These are phyloP conservation scores for Juglanconis juglandina DNA, from an alignment of 2,329 filamentous ascomycete species.

Conservation along the genomic window DNA sequence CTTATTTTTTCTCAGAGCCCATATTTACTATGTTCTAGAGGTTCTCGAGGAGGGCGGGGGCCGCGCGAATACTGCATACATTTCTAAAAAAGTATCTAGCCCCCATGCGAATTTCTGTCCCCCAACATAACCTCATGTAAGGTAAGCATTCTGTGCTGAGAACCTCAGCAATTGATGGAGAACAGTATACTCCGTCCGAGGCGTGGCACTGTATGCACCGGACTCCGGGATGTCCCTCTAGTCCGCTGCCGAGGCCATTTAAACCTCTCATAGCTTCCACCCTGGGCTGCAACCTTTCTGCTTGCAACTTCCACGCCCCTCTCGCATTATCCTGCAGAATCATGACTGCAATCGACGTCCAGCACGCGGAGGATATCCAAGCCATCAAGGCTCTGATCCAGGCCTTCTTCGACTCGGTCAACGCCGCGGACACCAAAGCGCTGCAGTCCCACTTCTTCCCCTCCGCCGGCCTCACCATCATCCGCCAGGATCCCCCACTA, in stretches of 20 bases:
- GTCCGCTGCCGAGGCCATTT: too few species aligned
- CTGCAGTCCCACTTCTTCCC: slow-evolving; percentile 11
- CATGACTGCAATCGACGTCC: slow-evolving; percentile 10
- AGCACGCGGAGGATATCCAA: slow-evolving; percentile 2
- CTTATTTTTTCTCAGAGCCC: too few species aligned
- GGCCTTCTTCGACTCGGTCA: slow-evolving; percentile 16
- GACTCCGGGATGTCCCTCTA: too few species aligned
- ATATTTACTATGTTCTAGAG: too few species aligned
- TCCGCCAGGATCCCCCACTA: slow-evolving; percentile 15
- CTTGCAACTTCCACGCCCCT: background rate
- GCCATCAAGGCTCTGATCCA: slow-evolving; percentile 17
- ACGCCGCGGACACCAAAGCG: slow-evolving; percentile 13
- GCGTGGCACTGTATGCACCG: too few species aligned
- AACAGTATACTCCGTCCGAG: too few species aligned
- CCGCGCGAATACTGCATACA: too few species aligned
- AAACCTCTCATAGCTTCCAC: too few species aligned
- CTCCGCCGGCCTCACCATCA: slow-evolving; percentile 9
- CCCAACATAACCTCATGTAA: too few species aligned
- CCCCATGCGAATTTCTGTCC: too few species aligned
- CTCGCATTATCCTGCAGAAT: background rate
- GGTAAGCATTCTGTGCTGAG: background rate
- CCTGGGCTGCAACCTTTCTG: background rate
- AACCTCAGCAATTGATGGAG: background rate
- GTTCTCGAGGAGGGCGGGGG: too few species aligned
- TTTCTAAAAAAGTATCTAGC: too few species aligned